A percentile compares a stretch with the other conserved stretches of the same genome.
phyloP scores from a whole-genome alignment of 2,329 filamentous ascomycete species.

The Cordyceps fumosorosea region DNA sequence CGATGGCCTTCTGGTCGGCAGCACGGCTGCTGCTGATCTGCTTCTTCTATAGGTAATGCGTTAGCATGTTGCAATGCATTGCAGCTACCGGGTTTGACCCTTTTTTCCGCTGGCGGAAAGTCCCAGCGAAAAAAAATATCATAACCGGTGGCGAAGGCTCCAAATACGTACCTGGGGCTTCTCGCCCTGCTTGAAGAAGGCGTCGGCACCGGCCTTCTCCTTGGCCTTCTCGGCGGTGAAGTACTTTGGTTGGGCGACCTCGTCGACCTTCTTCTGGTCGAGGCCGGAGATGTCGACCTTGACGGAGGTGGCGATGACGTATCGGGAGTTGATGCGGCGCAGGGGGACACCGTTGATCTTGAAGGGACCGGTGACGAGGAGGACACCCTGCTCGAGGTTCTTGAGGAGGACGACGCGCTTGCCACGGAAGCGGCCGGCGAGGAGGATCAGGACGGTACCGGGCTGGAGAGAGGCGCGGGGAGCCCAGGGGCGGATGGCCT shows the following conservation, averaged over 20 bases:
- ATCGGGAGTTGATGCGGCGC: conserved; percentile 86
- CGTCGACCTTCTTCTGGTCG: conserved; percentile 83
- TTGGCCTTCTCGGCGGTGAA: conserved; percentile 92
- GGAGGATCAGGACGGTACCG: conserved; percentile 95
- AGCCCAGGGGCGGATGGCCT: conserved; percentile 81
- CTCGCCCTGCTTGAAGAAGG: conserved; percentile 99
- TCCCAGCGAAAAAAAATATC: not conserved
- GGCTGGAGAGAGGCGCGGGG: conserved; percentile 85
- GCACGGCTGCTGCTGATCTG: conserved; percentile 84
- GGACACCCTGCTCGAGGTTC: conserved; percentile 92
- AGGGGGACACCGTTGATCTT: conserved; percentile 99
- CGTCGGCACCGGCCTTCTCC: conserved; percentile 95
- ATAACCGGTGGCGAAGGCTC: not conserved
- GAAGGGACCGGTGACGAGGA: conserved; percentile 98
- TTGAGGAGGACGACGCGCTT: conserved; percentile 99
- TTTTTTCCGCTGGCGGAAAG: not conserved
- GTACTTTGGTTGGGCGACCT: conserved; percentile 74
- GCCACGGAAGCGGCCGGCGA: conserved; percentile 98
- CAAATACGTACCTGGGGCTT: conserved; percentile 74
- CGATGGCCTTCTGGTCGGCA: conserved; percentile 96
- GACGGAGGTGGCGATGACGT: conserved; percentile 85
- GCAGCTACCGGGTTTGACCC: not conserved
- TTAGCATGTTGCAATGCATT: conserved; percentile 26
- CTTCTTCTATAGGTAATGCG: conserved; percentile 72
- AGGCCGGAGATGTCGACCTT: conserved; percentile 80